phyloP scores from a whole-genome alignment of 2,329 filamentous ascomycete species.

The Boeremia lycopersici region DNA sequence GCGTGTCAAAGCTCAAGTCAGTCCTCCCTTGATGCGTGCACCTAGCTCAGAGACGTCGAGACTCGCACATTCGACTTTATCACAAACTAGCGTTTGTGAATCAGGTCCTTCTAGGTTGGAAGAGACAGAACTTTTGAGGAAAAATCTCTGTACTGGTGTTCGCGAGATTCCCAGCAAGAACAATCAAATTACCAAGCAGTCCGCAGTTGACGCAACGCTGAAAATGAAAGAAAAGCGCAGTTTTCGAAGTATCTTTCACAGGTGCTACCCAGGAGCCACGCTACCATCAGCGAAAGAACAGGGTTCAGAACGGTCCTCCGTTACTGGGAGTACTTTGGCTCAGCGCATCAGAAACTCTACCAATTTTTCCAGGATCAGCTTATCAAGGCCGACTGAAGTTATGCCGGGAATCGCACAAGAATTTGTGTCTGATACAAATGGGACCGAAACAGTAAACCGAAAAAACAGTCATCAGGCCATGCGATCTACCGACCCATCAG shows the following conservation, averaged over 20 bases:
- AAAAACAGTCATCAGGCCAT: background rate
- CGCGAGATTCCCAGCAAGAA: background rate
- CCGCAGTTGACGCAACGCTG: background rate
- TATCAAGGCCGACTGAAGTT: conserved; percentile 5
- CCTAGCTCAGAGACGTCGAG: background rate
- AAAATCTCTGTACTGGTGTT: background rate
- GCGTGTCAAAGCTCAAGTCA: background rate
- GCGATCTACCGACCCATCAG: background rate
- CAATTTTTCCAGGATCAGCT: conserved; percentile 23
- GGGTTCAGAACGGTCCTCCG: conserved; percentile 22
- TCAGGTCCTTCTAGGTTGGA: background rate
- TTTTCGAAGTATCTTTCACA: conserved; percentile 33
- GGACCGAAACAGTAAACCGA: background rate
- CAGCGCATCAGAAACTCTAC: conserved; percentile 27
- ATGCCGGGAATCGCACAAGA: background rate
- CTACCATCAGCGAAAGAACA: conserved; percentile 1
- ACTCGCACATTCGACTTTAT: background rate
- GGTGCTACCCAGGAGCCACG: conserved; percentile 12
- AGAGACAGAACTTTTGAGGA: background rate
- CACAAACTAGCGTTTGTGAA: background rate
- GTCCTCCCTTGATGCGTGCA: background rate
- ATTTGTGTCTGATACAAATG: background rate
- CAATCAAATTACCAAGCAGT: background rate
- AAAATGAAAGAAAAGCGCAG: conserved; percentile 32
- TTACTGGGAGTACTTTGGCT: conserved; percentile 24